Evolutionary conservation across 345 rosid species (phyloP).

Genomic region (Eucalyptus globulus): DNA sequence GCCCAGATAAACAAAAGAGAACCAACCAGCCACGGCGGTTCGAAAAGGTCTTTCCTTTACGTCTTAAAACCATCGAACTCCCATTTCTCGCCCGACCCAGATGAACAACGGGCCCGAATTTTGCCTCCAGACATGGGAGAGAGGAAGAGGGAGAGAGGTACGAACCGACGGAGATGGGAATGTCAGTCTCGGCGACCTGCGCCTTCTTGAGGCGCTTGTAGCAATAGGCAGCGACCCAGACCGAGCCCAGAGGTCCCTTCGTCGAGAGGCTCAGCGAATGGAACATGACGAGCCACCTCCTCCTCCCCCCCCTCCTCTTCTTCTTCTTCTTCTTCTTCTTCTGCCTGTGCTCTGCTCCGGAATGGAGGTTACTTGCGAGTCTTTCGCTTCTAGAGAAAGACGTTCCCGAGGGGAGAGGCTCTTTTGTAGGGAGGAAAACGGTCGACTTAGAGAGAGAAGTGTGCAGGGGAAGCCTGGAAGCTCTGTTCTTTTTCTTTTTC

Average conservation of each 20-base stretch:
- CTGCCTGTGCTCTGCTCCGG: neutral
- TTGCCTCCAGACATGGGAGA: neutral
- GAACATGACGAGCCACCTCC: slow-evolving; percentile 23
- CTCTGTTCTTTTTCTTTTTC: neutral
- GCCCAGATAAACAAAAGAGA: neutral
- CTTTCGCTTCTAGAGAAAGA: neutral
- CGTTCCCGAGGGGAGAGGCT: neutral
- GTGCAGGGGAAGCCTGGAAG: neutral
- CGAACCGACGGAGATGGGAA: slow-evolving; percentile 73
- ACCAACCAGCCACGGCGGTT: neutral
- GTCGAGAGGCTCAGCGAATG: slow-evolving; percentile 42
- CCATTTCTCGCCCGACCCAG: neutral
- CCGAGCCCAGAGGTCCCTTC: slow-evolving; percentile 56
- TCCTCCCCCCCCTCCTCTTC: neutral
- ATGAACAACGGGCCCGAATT: neutral
- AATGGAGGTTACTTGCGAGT: neutral
- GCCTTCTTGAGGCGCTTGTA: slow-evolving; percentile 63
- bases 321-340: neutral
- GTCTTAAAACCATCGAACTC: neutral
- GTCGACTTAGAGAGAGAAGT: neutral
- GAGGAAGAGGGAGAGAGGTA: neutral
- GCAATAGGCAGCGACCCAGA: slow-evolving; percentile 87
- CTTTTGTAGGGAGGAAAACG: neutral
- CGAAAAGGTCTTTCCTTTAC: neutral
- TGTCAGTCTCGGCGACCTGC: slow-evolving; percentile 55